phyloP scores from a whole-genome alignment of 768 basidiomycete genomes.

The Pisolithus albus region DNA sequence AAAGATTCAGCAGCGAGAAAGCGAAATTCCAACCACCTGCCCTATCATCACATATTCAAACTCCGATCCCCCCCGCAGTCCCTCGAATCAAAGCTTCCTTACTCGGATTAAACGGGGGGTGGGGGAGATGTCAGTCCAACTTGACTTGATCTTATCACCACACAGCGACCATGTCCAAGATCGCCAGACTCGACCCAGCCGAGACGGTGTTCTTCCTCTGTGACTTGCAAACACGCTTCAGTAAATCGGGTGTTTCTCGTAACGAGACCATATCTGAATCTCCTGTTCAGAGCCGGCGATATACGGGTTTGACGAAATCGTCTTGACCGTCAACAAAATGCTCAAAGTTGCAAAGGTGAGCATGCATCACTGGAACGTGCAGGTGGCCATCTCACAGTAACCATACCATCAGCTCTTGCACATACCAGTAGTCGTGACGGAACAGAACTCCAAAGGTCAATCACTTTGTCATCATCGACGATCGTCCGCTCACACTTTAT shows the following conservation, averaged over 20 bases:
- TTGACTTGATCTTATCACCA: no score
- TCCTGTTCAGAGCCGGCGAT: constrained; percentile 41
- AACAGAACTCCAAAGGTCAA: constrained; percentile 77
- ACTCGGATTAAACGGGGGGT: no score
- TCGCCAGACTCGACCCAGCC: constrained; percentile 32
- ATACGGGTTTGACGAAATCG: constrained; percentile 64
- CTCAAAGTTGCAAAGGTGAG: constrained; percentile 64
- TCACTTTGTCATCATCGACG: not conserved
- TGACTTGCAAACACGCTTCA: constrained; percentile 74
- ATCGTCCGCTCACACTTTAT: constrained; percentile 6
- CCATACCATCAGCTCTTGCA: constrained; percentile 42
- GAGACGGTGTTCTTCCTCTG: constrained; percentile 67
- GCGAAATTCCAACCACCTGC: constrained; percentile 11
- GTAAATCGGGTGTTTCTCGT: constrained; percentile 32
- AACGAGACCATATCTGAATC: not conserved
- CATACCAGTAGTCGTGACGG: constrained; percentile 73
- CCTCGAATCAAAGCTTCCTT: no score
- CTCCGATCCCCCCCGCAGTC: constrained; percentile 15
- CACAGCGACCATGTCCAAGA: constrained; percentile 17
- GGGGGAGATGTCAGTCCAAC: no score
- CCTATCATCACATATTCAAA: constrained; percentile 13
- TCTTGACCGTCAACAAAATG: constrained; percentile 68
- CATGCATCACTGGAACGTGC: not conserved
- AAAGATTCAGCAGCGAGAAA: constrained; percentile 17
- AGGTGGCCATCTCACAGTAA: not conserved